Percentiles rank a stretch among this genome's conserved stretches.
Evolutionary conservation across 805 yeast species (phyloP).

Genomic region (Jamesozyma lodderae): DNA sequence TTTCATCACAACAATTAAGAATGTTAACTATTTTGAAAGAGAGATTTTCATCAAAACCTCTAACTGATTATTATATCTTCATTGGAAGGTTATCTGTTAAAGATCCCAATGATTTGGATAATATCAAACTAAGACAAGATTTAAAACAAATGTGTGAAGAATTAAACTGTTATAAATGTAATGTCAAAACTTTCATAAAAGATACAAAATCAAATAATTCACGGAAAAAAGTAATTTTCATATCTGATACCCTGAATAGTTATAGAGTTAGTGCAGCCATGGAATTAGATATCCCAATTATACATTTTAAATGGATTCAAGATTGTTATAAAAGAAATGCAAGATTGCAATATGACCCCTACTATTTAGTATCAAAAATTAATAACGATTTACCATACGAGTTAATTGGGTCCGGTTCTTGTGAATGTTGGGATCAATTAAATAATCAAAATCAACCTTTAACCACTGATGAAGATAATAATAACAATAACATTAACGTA

Average conservation of each 20-base stretch:
- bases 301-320: slow-evolving; percentile 37
- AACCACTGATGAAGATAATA: background rate
- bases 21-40: slow-evolving; percentile 12
- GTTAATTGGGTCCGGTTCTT: slow-evolving; percentile 29
- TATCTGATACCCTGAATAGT: slow-evolving; percentile 23
- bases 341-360: slow-evolving; percentile 32
- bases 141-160: slow-evolving; percentile 12
- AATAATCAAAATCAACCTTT: background rate
- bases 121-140: background rate
- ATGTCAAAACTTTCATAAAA: slow-evolving; percentile 11
- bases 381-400: slow-evolving; percentile 17
- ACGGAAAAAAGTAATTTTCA: slow-evolving; percentile 14
- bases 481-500: background rate
- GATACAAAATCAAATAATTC: slow-evolving; percentile 8
- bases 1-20: slow-evolving; percentile 1
- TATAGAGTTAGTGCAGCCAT: slow-evolving; percentile 32
- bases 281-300: slow-evolving; percentile 33
- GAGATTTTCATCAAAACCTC: slow-evolving; percentile 15
- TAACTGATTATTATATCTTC: slow-evolving; percentile 20
- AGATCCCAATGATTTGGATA: background rate
- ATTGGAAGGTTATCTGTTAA: slow-evolving; percentile 21
- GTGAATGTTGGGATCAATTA: slow-evolving; percentile 19
- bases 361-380: slow-evolving; percentile 19
- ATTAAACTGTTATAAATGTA: slow-evolving; percentile 13
- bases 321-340: slow-evolving; percentile 36